Evolutionary conservation across 257 asterid genomes (phyloP).

Genomic region (Salvia rosmarinus): DNA sequence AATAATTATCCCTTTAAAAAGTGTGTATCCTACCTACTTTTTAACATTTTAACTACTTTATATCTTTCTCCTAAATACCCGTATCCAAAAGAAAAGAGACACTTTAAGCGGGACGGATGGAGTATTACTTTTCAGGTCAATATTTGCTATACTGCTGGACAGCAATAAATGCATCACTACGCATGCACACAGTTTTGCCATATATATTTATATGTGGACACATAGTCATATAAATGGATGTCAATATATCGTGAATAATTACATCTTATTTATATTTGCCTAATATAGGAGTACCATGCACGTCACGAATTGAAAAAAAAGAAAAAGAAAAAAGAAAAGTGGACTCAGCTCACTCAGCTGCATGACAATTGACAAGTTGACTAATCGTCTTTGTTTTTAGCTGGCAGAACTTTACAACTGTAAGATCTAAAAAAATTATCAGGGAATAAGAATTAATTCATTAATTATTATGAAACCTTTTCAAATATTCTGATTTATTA

Average conservation of each 20-base stretch:
- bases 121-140: no score
- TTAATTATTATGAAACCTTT: neutral
- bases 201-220: neutral
- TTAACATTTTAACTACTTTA: no score
- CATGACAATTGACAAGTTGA: conserved; percentile 19
- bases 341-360: neutral
- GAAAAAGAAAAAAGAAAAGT: neutral
- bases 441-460: neutral
- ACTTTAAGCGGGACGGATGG: no score
- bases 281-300: neutral
- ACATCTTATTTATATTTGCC: neutral
- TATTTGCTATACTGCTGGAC: neutral
- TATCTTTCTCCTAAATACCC: no score
- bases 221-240: neutral
- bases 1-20: no score
- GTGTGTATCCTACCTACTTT: no score
- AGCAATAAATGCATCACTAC: neutral
- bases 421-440: neutral
- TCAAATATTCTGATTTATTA: neutral
- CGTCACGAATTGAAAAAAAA: no score
- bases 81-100: no score
- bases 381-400: neutral
- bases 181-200: neutral
- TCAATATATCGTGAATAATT: no score
- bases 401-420: conserved; percentile 29